A percentile compares a stretch with the other conserved stretches of the same genome.
Conservation (phyloP, 2,329 filamentous ascomycete genomes). For the Myriosclerotinia duriaeana region DNA sequence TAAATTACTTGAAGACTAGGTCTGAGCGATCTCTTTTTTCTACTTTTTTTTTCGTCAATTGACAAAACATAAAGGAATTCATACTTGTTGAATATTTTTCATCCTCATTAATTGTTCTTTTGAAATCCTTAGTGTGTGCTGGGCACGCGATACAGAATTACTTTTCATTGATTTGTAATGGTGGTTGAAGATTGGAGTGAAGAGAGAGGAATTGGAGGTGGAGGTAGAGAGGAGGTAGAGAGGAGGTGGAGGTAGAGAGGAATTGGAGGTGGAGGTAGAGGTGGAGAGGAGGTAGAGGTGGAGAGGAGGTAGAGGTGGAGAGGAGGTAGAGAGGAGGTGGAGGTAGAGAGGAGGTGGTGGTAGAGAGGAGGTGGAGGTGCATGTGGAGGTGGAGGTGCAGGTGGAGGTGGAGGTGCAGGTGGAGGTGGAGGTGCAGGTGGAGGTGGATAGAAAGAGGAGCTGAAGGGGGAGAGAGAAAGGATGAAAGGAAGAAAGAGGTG, state of each 20-base stretch:
- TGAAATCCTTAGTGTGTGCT: conserved; percentile 13
- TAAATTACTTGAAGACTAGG: conserved; percentile 16
- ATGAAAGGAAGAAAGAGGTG: not conserved
- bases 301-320: no score
- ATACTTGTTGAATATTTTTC: conserved; percentile 18
- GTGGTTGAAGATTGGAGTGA: not conserved
- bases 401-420: no score
- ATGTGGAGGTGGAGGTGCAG: no score
- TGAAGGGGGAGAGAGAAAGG: not conserved
- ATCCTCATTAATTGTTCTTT: conserved; percentile 12
- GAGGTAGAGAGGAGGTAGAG: not conserved
- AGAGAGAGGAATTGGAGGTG: no score
- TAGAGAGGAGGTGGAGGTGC: not conserved
- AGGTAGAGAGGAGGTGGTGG: not conserved
- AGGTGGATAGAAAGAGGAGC: no score
- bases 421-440: no score
- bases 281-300: no score
- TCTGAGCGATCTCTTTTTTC: conserved; percentile 18
- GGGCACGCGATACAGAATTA: conserved; percentile 4
- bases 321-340: no score
- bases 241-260: no score
- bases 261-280: no score
- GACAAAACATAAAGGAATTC: conserved; percentile 14
- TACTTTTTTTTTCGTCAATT: not conserved
- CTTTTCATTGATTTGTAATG: conserved; percentile 6